Evolutionary conservation across 768 basidiomycete species (phyloP), one percentile per base, ranked within the genome.

Genomic region (Amanita rubescens): DNA sequence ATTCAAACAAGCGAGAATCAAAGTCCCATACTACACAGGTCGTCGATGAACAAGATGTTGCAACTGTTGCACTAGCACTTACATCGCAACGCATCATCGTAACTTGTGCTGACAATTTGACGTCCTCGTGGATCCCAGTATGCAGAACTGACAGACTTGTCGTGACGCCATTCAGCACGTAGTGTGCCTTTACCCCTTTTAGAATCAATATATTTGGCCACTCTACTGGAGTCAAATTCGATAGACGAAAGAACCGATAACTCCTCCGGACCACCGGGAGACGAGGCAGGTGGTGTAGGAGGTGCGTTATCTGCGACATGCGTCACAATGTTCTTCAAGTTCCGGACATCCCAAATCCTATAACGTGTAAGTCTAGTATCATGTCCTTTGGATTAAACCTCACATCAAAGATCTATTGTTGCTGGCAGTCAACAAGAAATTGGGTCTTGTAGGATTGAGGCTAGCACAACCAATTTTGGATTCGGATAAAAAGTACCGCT

Each of bases 101-200:
- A 93, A 63, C 84, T 84, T 4, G 90, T 93, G 65, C 87, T 90
- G 45, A 92, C 82, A 55, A 93, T 82, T 49, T 79, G 74, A 24
- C 86, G 78, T 3, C 90, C 90, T 53, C 84, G 73, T 2, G 89
- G 80, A 65, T 92, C 89, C 90, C 90, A 93, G 59, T 85, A 91
- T 0, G 87, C 90, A 14, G 90, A 83, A 57, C 84, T 91, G 42
- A 82, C 87, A 14, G 87, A 86, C 64, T 88, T 87, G 53, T 79
- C 76, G 61, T 93, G 90, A 12, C 64, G 65, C 74, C 78, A 85
- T 60, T 85, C 81, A 2, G 74, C 85, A 4, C 86, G 81, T 25
- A 90, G 67, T 17, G 70, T 68, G 0, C 79, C 75, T 42, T 73
- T 71, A 7, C 85, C 87, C 30, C 67, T 65, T 56, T 74, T 74